Evolutionary conservation across 495 filamentous ascomycete genomes (phyloP), one percentile per base, ranked within the genome.

Genomic region (Daldinia grandis): DNA sequence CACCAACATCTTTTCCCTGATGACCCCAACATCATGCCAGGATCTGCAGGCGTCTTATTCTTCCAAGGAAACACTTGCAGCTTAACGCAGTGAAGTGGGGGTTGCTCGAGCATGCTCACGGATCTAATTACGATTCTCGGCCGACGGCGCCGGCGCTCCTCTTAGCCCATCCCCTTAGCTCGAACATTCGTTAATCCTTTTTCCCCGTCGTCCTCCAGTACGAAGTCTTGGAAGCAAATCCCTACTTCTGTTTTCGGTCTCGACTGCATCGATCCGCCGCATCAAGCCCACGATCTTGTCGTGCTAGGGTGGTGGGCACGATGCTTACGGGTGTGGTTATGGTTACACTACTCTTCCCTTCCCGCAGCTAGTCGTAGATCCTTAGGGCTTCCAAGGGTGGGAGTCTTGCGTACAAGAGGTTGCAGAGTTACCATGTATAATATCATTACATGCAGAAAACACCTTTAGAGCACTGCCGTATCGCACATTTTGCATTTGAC

Each of bases 21-120:
- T 64, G 61, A 55, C 64, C 61, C 59, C 67, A 55, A 61, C 61
- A 70, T 70, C 67, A 70, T 49, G 56, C 55, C 51, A 65, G 67
- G 67, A 70, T 70, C 67, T 64, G 61, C 67, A 61, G 35, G 49
- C 24, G 35, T 58, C 30, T 33, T 58, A n/a, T 19, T 71, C 59
- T 67, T 72, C 64, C 63, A 67, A 64, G 64, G 59, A 72, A 63
- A 60, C 35, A 63, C 69, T 56, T 54, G 58, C 58, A 62, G 62
- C 62, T 53, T 17, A 19, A 59, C 60, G 69, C 63, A 59, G 55
- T 58, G 44, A 67, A 67, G 69, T 67, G 69, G 69, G 63, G 67
- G 58, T 47, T 21, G 25, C 25, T 57, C 33, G 27, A 44, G 58
- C 53, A 51, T 64, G 30, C 40, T 56, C 50, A 31, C 57, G 37